Base-by-base conservation (phyloP, 177 flowering plant genomes). In the Telopea speciosissima region DNA sequence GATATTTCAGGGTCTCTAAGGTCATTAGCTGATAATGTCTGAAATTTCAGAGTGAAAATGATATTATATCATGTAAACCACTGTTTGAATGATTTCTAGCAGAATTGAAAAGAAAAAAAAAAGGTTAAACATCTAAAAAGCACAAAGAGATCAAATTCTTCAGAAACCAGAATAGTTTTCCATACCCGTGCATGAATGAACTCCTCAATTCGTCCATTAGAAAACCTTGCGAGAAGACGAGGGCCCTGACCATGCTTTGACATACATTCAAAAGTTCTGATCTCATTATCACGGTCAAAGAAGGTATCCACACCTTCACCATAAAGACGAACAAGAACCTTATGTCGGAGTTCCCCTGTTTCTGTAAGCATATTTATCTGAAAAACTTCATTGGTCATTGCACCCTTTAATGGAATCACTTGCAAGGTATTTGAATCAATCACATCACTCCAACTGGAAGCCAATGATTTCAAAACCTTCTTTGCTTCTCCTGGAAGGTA, bases 221-320 rank as follows among this genome's bases (percentile, higher is more conserved):
- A 7, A 19, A 58, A 58, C 23, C 61, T 21, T 6, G 22, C 61
- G 3, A 58, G 61, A 58, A 58, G 61, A 19, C 61, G 61, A 58
- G 61, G 61, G 24, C 61, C 61, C 61, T 58, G 61, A 17, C 61
- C 61, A 58, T 58, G 61, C 61, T 58, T 58, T 58, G 61, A 58
- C 61, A 58, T 58, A 19, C 61, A 58, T 24, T 58, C 61, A 58
- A 58, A 58, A 17, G 61, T 58, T 58, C 22, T 3, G 24, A 58
- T 58, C 24, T 58, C 61, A 58, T 58, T n/a, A 1, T n/a, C 22
- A 7, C 61, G 61, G 24, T 58, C 61, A n/a, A 58, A 58, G 61
- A 58, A 58, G 2, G 7, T 6, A n/a, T 58, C 61, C 23, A 58
- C 61, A 19, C 61, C 61, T 58, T 58, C 61, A 19, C 61, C 61